Base-by-base conservation (phyloP, 2,329 filamentous ascomycete genomes). In the Aspergillus alliaceus region DNA sequence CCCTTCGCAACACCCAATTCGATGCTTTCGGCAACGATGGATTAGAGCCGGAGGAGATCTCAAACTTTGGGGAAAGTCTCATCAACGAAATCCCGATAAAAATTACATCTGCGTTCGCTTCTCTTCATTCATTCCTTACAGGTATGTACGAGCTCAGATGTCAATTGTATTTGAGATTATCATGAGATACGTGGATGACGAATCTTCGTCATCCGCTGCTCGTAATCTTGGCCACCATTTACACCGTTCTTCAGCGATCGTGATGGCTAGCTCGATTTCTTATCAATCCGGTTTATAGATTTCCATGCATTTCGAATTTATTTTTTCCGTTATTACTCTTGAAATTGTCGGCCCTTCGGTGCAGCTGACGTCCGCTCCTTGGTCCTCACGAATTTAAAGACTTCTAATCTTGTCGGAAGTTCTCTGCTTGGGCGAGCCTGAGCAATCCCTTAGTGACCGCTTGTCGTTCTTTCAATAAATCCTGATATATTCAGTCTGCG, bases 331-430 rank as follows among this genome's bases (percentile, higher is more conserved):
- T 37, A 32, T 55, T 55, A 40, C 32, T 47, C 39, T 57, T 54
- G 6, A 25, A 39, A 32, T 57, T 57, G 63, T 66, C 60, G 53
- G 57, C 59, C 61, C 52, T 31, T 32, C 44, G 32, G 56, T 46
- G 51, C 64, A 57, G 59, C 54, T 60, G 63, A 66, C 62, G 59
- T 66, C 64, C 64, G 25, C 60, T 66, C 64, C 57, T 66, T 66
- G 58, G 25, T 57, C 50, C 52, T 51, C 35, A 32, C 40, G 40
- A 57, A 53, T 40, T 29, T 6, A 29, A 51, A 24, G 4, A 44
- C 42, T 6, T 47, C 20, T 27, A 24, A 14, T n/a, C 31, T 48
- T 32, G 39, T 20, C 47, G 40, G 40, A 12, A 31, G 22, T 37
- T 37, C 2, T 24, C 18, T 18, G 44, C 44, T 48, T 48, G 44